A percentile compares a stretch with the other conserved stretches of the same genome.
Evolutionary conservation across 1,284 basidiomycete species (phyloP).

Genomic region (Ceraceosorus bombacis): DNA sequence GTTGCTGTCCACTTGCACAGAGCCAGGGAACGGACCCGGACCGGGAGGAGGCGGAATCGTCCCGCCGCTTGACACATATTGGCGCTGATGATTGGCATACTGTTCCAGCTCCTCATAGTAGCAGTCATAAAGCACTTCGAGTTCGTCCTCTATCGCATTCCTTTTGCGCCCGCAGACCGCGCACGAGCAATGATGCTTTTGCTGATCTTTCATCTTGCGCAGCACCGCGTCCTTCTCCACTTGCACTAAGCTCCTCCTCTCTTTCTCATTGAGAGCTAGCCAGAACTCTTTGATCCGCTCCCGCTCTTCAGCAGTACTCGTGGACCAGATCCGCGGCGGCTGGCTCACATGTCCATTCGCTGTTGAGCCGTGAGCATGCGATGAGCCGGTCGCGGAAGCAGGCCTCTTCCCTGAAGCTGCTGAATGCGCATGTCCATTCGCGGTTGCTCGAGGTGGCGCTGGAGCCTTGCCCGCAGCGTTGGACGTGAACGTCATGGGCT

Average conservation of each 20-base stretch:
- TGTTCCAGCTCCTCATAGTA: slow-evolving; percentile 99
- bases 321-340: slow-evolving; percentile 53
- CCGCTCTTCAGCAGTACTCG: slow-evolving; percentile 78
- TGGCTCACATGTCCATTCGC: background rate
- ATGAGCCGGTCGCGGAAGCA: slow-evolving; percentile 8
- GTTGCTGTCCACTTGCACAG: slow-evolving; percentile 80
- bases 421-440: slow-evolving; percentile 24
- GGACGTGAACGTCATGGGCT: slow-evolving; percentile 57
- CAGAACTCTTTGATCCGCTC: slow-evolving; percentile 97
- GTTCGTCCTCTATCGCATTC: slow-evolving; percentile 94
- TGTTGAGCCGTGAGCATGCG: slow-evolving; percentile 9
- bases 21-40: slow-evolving; percentile 94
- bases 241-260: slow-evolving; percentile 81
- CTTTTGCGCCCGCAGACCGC: slow-evolving; percentile 95
- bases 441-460: slow-evolving; percentile 32
- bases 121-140: slow-evolving; percentile 97
- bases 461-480: slow-evolving; percentile 24
- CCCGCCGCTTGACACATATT: slow-evolving; percentile 75
- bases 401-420: slow-evolving; percentile 52
- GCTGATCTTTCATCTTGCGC: slow-evolving; percentile 98
- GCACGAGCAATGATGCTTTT: slow-evolving; percentile 88
- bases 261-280: slow-evolving; percentile 78
- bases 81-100: slow-evolving; percentile 95
- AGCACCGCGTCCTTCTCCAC: slow-evolving; percentile 95
- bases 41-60: slow-evolving; percentile 82